These are phyloP conservation scores for Papilionanthe hybrid DNA, from an alignment of 116 monocot genomes.

Conservation along the genomic window DNA sequence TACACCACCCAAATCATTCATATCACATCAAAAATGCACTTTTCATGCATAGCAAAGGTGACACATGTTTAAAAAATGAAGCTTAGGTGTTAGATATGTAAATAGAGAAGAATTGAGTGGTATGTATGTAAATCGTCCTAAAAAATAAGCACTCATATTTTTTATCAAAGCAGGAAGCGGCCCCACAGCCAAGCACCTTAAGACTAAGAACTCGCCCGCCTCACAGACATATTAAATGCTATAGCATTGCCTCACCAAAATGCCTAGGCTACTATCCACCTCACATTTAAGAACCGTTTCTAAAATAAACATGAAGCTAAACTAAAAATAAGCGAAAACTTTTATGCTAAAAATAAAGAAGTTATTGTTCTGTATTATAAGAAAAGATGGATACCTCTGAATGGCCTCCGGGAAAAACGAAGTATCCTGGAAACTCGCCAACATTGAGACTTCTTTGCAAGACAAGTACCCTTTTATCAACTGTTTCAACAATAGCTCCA, in stretches of 20 bases:
- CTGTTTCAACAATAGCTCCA: slow-evolving; percentile 86
- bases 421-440: slow-evolving; percentile 91
- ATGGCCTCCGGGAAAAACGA: slow-evolving; percentile 95
- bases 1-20: no score
- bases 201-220: neutral
- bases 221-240: neutral
- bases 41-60: no score
- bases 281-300: neutral
- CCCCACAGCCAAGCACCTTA: neutral
- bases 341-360: neutral
- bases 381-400: slow-evolving; percentile 60
- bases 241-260: neutral
- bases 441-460: slow-evolving; percentile 88
- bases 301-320: neutral
- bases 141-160: neutral
- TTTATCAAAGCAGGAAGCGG: neutral
- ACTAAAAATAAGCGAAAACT: neutral
- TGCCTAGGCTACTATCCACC: neutral
- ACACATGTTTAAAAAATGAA: no score
- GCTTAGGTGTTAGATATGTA: no score
- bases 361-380: neutral
- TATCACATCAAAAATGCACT: no score
- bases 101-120: no score
- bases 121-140: no score
- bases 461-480: slow-evolving; percentile 66